Evolutionary conservation across 192 early-diverging fungal species (phyloP).

Genomic region (Backusella macrospora): DNA sequence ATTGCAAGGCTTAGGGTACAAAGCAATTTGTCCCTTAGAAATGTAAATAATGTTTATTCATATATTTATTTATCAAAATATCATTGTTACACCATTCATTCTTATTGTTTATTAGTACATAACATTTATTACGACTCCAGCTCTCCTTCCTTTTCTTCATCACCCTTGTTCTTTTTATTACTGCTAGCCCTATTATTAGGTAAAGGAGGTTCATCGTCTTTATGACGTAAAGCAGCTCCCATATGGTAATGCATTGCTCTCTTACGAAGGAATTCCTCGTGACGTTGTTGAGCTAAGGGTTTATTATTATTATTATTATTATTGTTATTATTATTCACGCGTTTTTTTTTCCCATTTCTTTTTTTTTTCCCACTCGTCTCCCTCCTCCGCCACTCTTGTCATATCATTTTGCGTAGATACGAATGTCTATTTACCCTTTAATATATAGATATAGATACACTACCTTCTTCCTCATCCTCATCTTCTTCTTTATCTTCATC

Average conservation of each 20-base stretch:
- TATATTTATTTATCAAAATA: background rate
- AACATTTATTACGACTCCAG: background rate
- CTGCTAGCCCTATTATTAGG: background rate
- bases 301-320: background rate
- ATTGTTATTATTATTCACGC: background rate
- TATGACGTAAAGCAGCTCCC: conserved; percentile 66
- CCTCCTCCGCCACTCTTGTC: no score
- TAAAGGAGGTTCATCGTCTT: conserved; percentile 44
- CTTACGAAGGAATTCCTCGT: conserved; percentile 74
- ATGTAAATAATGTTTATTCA: no score
- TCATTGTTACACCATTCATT: background rate
- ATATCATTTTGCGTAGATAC: no score
- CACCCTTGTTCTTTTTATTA: background rate
- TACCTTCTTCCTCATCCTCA: conserved; percentile 37
- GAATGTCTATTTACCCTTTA: background rate
- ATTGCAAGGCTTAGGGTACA: no score
- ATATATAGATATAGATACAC: background rate
- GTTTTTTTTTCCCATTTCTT: background rate
- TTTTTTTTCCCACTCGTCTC: background rate
- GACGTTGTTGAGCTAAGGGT: conserved; percentile 52
- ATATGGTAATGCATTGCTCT: conserved; percentile 92
- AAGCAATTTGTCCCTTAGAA: no score
- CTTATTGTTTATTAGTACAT: background rate
- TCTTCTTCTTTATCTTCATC: conserved; percentile 58
- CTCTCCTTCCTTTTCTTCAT: background rate